Evolutionary conservation across 192 early-diverging fungal genomes (phyloP), one percentile per base, ranked within the genome.

Genomic region (Dissophora globulifera): DNA sequence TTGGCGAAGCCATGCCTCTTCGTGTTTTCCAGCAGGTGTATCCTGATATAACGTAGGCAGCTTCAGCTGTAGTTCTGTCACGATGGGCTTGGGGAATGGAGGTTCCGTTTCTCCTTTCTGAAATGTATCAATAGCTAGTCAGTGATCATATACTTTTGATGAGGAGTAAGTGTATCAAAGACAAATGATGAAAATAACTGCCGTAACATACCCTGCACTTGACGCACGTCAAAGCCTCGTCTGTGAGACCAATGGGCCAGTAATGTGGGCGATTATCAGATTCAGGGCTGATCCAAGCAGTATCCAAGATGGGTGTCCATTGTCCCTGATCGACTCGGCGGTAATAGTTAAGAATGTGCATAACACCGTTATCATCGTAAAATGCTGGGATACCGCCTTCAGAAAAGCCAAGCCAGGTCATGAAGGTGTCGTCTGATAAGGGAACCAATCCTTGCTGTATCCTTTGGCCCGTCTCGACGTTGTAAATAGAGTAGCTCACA

Each of bases 231-330:
- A 96, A 80, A 57, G 89, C 72, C 32, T 79, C 78, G 31, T 87
- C 90, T 6, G 88, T 84, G 0, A 96, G 65, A 3, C 92, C 95
- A 43, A 97, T 88, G 2, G 95, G 91, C 96, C 96, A 98, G 70
- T 93, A 94, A 22, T 47, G 56, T 12, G 84, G 82, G 16, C 69
- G 65, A 22, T 41, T 65, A 20, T 43, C 86, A 26, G 46, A 64
- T 26, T 49, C 85, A 29, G 50, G 54, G 17, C 68, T 59, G 10
- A 33, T 59, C 22, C 32, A 17, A 31, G 50, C 55, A 7, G 85
- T 80, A 69, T 99, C 94, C 31, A 96, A 85, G 0, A 96, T 72
- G 2, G 97, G 95, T 10, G 92, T 81, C 97, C 97, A 99, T 33
- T 76, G 69, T 38, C 84, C 88, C 61, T 90, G 84, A 51, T 81